phyloP scores from a whole-genome alignment of 306 rosid species.

The Cucumis hystrix region DNA sequence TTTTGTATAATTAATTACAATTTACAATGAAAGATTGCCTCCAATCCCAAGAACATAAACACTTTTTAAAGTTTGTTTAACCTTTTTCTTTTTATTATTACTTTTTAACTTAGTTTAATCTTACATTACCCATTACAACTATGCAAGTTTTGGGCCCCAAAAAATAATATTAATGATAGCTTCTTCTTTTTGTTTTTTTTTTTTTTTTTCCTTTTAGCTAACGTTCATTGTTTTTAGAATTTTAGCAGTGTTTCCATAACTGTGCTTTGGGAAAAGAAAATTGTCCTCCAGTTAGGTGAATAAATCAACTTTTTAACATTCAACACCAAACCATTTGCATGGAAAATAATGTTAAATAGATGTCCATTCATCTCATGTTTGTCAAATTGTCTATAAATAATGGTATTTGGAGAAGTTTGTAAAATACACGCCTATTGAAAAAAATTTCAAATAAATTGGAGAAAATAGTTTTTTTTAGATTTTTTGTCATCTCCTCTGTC shows the following conservation, averaged over 20 bases:
- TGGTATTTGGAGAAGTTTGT: too few relatives aligned
- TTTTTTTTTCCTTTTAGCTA: neutral
- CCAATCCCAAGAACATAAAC: neutral
- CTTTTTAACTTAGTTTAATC: neutral
- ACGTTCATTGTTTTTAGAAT: neutral
- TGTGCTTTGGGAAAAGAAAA: neutral
- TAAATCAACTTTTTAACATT: neutral
- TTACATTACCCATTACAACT: neutral
- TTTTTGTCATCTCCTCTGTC: too few relatives aligned
- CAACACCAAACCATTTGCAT: neutral
- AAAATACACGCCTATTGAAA: too few relatives aligned
- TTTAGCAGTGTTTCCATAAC: neutral
- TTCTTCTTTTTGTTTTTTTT: too few relatives aligned
- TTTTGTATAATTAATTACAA: neutral
- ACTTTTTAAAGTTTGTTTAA: neutral
- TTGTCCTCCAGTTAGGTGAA: neutral
- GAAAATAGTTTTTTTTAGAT: too few relatives aligned
- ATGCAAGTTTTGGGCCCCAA: neutral
- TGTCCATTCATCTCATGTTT: too few relatives aligned
- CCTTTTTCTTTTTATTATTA: neutral
- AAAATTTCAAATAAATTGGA: too few relatives aligned
- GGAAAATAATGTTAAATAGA: too few relatives aligned
- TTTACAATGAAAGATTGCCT: neutral
- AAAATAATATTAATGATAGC: neutral
- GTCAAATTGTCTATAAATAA: too few relatives aligned